A percentile compares a stretch with the other conserved stretches of the same genome.
phyloP scores from a whole-genome alignment of 192 early-diverging fungal genomes.

The Coemansia sp. region DNA sequence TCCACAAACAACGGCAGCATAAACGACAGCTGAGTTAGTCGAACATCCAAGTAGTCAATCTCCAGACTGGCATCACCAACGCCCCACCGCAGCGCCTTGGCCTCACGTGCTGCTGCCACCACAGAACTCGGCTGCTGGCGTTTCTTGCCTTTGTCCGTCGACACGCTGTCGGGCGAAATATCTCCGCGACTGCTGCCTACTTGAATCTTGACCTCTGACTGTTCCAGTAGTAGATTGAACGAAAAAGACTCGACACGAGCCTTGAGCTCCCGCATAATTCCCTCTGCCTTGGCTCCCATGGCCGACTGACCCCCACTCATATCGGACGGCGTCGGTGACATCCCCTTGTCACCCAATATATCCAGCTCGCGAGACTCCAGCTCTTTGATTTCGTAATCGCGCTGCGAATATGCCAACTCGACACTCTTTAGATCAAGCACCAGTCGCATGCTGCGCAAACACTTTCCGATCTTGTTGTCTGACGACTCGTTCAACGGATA shows the following conservation, averaged over 20 bases:
- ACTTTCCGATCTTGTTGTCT: slow-evolving; percentile 54
- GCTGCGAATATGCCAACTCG: slow-evolving; percentile 53
- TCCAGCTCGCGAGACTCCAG: slow-evolving; percentile 46
- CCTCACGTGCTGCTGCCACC: slow-evolving; percentile 6
- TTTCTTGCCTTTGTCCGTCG: not conserved
- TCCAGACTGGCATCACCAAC: slow-evolving; percentile 55
- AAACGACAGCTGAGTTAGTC: slow-evolving; percentile 48
- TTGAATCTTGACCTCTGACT: slow-evolving; percentile 37
- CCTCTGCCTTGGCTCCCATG: slow-evolving; percentile 48
- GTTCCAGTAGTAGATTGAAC: slow-evolving; percentile 47
- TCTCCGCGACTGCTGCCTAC: slow-evolving; percentile 8
- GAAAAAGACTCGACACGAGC: slow-evolving; percentile 52
- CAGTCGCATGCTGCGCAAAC: slow-evolving; percentile 51
- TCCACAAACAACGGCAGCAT: slow-evolving; percentile 45
- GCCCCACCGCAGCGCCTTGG: slow-evolving; percentile 47
- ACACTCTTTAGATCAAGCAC: slow-evolving; percentile 49
- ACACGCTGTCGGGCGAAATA: not conserved
- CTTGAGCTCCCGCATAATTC: slow-evolving; percentile 48
- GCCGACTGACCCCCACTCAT: not conserved
- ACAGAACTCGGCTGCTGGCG: slow-evolving; percentile 3
- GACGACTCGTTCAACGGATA: slow-evolving; percentile 51
- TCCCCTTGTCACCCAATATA: slow-evolving; percentile 11
- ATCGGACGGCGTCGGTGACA: slow-evolving; percentile 48
- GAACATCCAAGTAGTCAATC: slow-evolving; percentile 55
- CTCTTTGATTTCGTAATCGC: slow-evolving; percentile 54